Percentiles rank a stretch among this genome's conserved stretches.
Evolutionary conservation across 1,284 basidiomycete genomes (phyloP).

Genomic region (Fomitopsis palustris): DNA sequence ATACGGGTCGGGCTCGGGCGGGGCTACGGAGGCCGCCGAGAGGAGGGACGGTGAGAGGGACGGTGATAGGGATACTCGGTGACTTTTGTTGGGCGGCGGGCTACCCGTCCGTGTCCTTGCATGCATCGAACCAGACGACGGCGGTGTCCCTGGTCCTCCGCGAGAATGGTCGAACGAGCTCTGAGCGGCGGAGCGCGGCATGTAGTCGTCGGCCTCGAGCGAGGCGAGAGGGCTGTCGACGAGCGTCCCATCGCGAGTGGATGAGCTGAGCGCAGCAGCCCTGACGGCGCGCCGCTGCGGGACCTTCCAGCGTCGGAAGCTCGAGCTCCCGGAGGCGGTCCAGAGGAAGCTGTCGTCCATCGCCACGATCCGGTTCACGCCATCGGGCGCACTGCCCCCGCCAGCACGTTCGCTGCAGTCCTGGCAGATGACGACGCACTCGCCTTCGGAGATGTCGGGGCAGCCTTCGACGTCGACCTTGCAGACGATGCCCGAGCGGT

Average conservation of each 20-base stretch:
- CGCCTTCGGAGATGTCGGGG: constrained; percentile 80
- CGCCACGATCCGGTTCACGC: constrained; percentile 82
- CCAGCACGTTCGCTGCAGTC: constrained; percentile 38
- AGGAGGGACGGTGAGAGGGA: constrained; percentile 15
- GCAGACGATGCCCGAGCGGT: constrained; percentile 86
- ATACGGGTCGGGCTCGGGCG: constrained; percentile 9
- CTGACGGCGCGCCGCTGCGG: constrained; percentile 43
- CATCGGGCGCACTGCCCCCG: constrained; percentile 44
- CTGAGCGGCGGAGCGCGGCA: constrained; percentile 18
- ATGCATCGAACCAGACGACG: constrained; percentile 6
- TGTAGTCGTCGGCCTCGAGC: constrained; percentile 13
- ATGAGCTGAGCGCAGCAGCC: constrained; percentile 22
- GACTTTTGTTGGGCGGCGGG: constrained; percentile 12
- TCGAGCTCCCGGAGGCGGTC: constrained; percentile 85
- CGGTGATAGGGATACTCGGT: constrained; percentile 8
- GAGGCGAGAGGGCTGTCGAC: constrained; percentile 23
- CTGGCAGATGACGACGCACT: constrained; percentile 83
- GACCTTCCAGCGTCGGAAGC: constrained; percentile 78
- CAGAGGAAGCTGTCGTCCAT: constrained; percentile 88
- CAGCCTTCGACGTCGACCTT: constrained; percentile 87
- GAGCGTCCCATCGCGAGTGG: constrained; percentile 4
- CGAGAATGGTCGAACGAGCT: constrained; percentile 19
- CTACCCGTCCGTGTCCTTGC: constrained; percentile 12
- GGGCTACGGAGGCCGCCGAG: constrained; percentile 8
- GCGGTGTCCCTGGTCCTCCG: constrained; percentile 12